Conservation (phyloP, 2,329 filamentous ascomycete genomes). For the Beauveria asiatica region DNA sequence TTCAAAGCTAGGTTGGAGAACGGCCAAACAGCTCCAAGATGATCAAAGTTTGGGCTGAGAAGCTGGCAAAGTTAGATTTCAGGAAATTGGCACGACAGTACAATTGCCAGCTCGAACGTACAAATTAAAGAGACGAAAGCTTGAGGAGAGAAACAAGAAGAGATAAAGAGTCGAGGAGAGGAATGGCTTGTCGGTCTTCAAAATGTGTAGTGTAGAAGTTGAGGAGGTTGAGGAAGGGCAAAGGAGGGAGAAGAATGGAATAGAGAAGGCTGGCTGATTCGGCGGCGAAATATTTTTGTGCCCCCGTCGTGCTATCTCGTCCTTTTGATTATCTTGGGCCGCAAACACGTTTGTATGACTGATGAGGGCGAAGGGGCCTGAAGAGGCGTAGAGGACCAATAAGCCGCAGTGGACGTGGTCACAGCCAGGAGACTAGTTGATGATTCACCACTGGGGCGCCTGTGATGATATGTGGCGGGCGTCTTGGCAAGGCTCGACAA, state of each 20-base stretch:
- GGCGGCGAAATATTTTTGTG: not conserved
- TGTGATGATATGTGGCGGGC: not conserved
- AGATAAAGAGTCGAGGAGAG: not conserved
- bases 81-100: not conserved
- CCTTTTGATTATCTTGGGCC: not conserved
- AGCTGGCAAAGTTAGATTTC: not conserved
- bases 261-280: not conserved
- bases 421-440: not conserved
- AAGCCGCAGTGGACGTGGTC: not conserved
- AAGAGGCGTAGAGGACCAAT: not conserved
- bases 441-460: not conserved
- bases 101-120: not conserved
- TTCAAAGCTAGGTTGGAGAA: not conserved
- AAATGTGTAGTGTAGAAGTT: not conserved
- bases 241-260: not conserved
- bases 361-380: not conserved
- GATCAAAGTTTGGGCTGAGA: not conserved
- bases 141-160: not conserved
- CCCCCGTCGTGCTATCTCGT: not conserved
- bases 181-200: not conserved
- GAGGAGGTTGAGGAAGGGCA: not conserved
- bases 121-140: not conserved
- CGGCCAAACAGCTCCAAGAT: not conserved
- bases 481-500: not conserved
- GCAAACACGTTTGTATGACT: not conserved